phyloP scores from a whole-genome alignment of 192 early-diverging fungal genomes.

The Kappamyces sp. region DNA sequence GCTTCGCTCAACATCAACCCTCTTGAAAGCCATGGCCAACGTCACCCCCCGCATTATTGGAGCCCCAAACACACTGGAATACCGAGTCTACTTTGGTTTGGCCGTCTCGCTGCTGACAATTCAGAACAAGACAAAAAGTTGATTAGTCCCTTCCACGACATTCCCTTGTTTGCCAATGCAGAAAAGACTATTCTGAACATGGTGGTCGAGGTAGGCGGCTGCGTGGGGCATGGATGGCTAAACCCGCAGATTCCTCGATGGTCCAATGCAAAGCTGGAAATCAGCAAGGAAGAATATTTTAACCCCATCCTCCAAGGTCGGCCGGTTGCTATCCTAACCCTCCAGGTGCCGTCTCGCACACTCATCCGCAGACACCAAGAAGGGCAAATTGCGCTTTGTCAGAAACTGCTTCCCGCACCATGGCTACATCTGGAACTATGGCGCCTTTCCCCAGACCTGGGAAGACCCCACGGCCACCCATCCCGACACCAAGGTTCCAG shows the following conservation, averaged over 20 bases:
- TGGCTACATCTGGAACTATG: slow-evolving; percentile 99
- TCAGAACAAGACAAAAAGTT: slow-evolving; percentile 53
- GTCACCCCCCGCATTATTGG: slow-evolving; percentile 68
- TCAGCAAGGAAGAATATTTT: slow-evolving; percentile 90
- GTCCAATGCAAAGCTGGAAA: slow-evolving; percentile 99
- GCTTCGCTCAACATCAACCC: no score
- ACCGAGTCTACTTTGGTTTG: slow-evolving; percentile 80
- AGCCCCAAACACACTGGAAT: slow-evolving; percentile 80
- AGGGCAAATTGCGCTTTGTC: slow-evolving; percentile 97
- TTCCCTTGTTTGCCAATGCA: slow-evolving; percentile 88
- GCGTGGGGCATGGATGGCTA: no score
- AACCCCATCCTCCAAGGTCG: slow-evolving; percentile 92
- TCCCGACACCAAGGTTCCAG: slow-evolving; percentile 73
- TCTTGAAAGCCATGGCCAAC: no score
- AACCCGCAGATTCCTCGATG: slow-evolving; percentile 72
- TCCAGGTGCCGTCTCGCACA: no score
- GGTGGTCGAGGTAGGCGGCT: slow-evolving; percentile 69
- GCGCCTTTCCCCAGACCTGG: slow-evolving; percentile 99
- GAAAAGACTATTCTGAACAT: slow-evolving; percentile 94
- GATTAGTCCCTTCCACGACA: slow-evolving; percentile 96
- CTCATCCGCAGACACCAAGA: slow-evolving; percentile 71
- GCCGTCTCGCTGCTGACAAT: slow-evolving; percentile 11
- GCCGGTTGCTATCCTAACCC: no score
- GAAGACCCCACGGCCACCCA: slow-evolving; percentile 89
- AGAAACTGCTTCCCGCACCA: slow-evolving; percentile 99